Conservation (phyloP, 2,329 filamentous ascomycete genomes). For the Tolypocladium ophioglossoides region DNA sequence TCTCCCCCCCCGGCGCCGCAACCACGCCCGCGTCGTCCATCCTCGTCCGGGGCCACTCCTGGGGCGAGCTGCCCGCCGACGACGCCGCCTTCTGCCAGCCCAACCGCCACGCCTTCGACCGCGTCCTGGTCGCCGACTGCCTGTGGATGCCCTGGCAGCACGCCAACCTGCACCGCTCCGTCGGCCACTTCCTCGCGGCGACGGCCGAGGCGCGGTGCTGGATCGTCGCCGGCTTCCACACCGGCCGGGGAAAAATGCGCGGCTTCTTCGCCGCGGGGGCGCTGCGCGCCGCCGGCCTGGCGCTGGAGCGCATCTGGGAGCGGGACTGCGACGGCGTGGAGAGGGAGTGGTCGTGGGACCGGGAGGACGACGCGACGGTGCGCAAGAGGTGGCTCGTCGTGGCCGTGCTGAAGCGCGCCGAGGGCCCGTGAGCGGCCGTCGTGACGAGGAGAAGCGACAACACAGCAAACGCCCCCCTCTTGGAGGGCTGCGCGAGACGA, state of each 20-base stretch:
- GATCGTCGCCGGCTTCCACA: slow-evolving; percentile 64
- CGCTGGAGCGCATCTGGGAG: slow-evolving; percentile 55
- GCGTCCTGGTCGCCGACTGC: slow-evolving; percentile 61
- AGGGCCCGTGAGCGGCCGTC: neutral
- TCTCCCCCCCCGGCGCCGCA: slow-evolving; percentile 19
- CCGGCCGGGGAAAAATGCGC: slow-evolving; percentile 54
- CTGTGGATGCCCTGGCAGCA: slow-evolving; percentile 69
- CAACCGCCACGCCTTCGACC: slow-evolving; percentile 36
- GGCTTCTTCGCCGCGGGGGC: slow-evolving; percentile 47
- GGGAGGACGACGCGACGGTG: slow-evolving; percentile 52
- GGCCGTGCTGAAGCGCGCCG: slow-evolving; percentile 33
- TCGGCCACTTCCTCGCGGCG: slow-evolving; percentile 47
- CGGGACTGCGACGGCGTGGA: slow-evolving; percentile 54
- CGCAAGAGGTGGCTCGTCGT: slow-evolving; percentile 64
- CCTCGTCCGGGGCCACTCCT: slow-evolving; percentile 48
- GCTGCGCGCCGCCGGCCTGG: slow-evolving; percentile 25
- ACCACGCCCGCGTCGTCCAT: slow-evolving; percentile 15
- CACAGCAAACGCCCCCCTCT: neutral
- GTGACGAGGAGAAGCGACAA: neutral
- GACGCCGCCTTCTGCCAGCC: slow-evolving; percentile 17
- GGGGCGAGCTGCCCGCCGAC: slow-evolving; percentile 40
- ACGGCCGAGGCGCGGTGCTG: slow-evolving; percentile 39
- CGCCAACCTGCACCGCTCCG: slow-evolving; percentile 50
- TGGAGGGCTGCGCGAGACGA: neutral
- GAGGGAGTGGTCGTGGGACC: slow-evolving; percentile 49